Evolutionary conservation across 2,329 filamentous ascomycete genomes (phyloP), one percentile per base, ranked within the genome.

Genomic region (Alternaria viburni): DNA sequence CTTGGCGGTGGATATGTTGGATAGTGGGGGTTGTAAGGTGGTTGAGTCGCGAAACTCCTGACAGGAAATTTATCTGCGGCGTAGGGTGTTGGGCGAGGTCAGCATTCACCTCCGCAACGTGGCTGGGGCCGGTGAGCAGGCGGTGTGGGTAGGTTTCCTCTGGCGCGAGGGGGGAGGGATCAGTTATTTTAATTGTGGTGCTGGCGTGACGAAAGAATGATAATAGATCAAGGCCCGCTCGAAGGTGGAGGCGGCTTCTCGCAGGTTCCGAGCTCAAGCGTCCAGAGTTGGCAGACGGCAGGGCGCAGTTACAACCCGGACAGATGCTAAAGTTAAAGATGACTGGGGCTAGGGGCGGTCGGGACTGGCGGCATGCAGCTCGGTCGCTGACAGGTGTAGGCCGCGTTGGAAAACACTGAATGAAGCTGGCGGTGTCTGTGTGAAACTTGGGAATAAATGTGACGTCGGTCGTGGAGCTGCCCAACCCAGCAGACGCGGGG

Each of bases 181-280:
- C 23, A 57, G 59, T 56, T 36, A 52, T 55, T 62, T 58, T 45
- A 51, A 44, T 47, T 49, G 62, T 30, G 57, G 58, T 57, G 59
- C 51, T 62, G 57, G 59, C 63, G 72, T 76, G 73, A 76, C 73
- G 75, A 74, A 71, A 76, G 72, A 63, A 75, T 75, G 74, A 76
- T 74, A 69, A 69, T 72, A 54, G 63, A 62, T 54, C 57, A 62
- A 64, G 70, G 66, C 65, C 71, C 67, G 70, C 67, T 64, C 30
- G 49, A 62, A 62, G 66, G 50, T 61, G 65, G 65, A 67, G 67
- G 70, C 70, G 70, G 72, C 61, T 73, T 74, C 72, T 72, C 63
- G 72, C 65, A 72, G 57, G 65, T 74, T 74, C 69, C 61, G 68
- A 69, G 72, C 67, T 65, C 59, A 50, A 57, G 49, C 57, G 64